These are phyloP conservation scores for Dothideomycetidae sp. DNA, from an alignment of 2,329 filamentous ascomycete genomes.

Conservation along the genomic window DNA sequence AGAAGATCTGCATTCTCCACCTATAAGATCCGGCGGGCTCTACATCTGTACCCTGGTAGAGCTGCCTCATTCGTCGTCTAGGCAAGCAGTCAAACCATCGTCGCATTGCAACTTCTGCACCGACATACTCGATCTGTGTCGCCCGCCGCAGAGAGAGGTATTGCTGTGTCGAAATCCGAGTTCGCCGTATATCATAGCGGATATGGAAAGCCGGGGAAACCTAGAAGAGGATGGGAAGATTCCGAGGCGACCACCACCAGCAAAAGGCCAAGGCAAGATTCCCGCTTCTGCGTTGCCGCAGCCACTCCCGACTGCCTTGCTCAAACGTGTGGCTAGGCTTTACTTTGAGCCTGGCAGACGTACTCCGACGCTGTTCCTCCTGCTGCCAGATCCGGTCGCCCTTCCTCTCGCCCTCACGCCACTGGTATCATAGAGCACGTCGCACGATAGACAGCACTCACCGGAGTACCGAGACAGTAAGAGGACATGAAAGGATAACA, in stretches of 20 bases:
- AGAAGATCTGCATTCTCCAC: not conserved
- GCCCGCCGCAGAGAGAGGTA: not conserved
- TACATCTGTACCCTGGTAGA: not conserved
- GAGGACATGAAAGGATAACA: no score
- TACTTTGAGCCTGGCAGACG: not conserved
- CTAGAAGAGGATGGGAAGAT: not conserved
- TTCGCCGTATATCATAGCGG: not conserved
- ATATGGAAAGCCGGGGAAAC: not conserved
- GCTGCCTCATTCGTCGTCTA: no score
- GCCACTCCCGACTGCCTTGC: no score
- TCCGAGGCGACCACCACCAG: no score
- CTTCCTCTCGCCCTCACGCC: conserved; percentile 1
- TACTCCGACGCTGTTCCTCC: not conserved
- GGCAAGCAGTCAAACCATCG: not conserved
- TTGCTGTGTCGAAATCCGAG: not conserved
- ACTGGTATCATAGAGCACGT: no score
- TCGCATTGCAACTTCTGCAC: not conserved
- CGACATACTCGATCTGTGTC: not conserved
- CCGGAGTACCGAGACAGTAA: no score
- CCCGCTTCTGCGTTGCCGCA: no score
- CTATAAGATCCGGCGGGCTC: not conserved
- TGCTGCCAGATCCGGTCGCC: not conserved
- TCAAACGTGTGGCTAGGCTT: no score
- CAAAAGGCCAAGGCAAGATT: not conserved
- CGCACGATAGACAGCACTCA: no score